phyloP scores from a whole-genome alignment of 805 yeast species.

The Saccharomycopsis amapae region DNA sequence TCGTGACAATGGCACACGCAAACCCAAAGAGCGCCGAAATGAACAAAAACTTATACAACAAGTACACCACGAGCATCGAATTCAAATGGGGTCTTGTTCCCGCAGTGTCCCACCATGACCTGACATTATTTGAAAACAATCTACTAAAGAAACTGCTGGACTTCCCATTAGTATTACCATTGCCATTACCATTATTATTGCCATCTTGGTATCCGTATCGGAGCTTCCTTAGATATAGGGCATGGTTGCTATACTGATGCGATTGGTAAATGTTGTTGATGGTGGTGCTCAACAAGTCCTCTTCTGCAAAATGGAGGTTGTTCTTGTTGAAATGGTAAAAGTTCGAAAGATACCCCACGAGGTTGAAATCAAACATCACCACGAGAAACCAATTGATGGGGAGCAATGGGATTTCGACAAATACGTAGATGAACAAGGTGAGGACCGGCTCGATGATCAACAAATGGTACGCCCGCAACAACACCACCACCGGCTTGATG shows the following conservation, averaged over 20 bases:
- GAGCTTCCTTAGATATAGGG: slow-evolving; percentile 1
- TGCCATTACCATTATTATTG: too few species aligned
- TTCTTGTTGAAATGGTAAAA: not conserved
- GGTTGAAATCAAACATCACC: slow-evolving; percentile 7
- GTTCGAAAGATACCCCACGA: slow-evolving; percentile 4
- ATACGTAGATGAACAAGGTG: not conserved
- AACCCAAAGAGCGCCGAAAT: slow-evolving; percentile 8
- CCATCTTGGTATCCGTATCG: slow-evolving; percentile 5
- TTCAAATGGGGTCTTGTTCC: not conserved
- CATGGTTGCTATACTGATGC: slow-evolving; percentile 1
- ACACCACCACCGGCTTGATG: too few species aligned
- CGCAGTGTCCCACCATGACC: not conserved
- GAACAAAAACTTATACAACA: slow-evolving; percentile 9
- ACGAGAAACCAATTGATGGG: slow-evolving; percentile 6
- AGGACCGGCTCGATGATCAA: not conserved
- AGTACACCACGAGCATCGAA: not conserved
- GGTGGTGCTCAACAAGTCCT: not conserved
- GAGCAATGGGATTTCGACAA: slow-evolving; percentile 9
- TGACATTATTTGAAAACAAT: too few species aligned
- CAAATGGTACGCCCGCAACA: too few species aligned
- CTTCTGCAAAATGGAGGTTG: not conserved
- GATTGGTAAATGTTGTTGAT: slow-evolving; percentile 6
- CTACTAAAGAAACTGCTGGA: too few species aligned
- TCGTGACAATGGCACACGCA: slow-evolving; percentile 4
- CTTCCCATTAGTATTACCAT: too few species aligned